A percentile compares a stretch with the other conserved stretches of the same genome.
Conservation (phyloP, 257 asterid species). For the Solanum chiquidenum region DNA sequence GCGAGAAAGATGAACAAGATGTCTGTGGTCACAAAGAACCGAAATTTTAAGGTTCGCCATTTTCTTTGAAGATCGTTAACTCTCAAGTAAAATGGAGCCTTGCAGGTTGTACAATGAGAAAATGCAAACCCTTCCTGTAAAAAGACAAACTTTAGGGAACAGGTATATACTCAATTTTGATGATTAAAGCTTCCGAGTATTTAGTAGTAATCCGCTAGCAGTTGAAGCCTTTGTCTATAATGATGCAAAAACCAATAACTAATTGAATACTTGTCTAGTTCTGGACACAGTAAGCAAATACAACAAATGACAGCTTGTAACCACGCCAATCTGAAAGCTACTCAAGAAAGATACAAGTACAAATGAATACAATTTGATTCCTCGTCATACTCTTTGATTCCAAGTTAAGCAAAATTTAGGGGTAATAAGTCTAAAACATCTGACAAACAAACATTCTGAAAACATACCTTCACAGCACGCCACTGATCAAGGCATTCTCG, state of each 20-base stretch:
- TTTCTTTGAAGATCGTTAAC: constrained; percentile 67
- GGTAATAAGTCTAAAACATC: not conserved
- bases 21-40: constrained; percentile 87
- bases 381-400: not conserved
- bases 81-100: constrained; percentile 81
- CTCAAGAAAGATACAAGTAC: not conserved
- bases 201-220: not conserved
- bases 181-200: not conserved
- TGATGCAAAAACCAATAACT: not conserved
- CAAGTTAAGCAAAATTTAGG: not conserved
- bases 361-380: not conserved
- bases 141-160: not conserved
- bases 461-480: constrained; percentile 80
- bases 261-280: not conserved
- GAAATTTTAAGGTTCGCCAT: constrained; percentile 86
- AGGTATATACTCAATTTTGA: not conserved
- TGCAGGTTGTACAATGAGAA: constrained; percentile 92
- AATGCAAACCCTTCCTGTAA: constrained; percentile 92
- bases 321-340: not conserved
- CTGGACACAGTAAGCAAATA: not conserved
- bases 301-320: not conserved
- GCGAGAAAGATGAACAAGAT: constrained; percentile 67
- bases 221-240: not conserved
- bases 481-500: constrained; percentile 91
- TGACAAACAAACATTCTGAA: not conserved